phyloP scores from a whole-genome alignment of 2,329 filamentous ascomycete genomes.

The Cytospora mali region DNA sequence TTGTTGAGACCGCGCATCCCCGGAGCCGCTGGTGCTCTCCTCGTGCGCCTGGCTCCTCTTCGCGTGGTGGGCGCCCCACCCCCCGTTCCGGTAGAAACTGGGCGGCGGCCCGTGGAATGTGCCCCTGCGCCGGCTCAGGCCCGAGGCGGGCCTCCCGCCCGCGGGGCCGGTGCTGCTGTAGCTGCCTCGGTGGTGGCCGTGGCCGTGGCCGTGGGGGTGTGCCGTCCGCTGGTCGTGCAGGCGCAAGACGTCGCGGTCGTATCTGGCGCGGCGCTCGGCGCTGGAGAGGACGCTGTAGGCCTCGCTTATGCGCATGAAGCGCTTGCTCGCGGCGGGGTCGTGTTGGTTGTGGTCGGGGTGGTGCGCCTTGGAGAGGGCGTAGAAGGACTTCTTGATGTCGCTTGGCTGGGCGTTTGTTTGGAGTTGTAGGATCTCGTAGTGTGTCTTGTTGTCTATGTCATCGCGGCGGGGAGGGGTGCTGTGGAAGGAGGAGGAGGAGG shows the following conservation, averaged over 20 bases:
- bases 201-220: conserved; percentile 33
- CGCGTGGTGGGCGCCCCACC: conserved; percentile 68
- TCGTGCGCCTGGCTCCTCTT: conserved; percentile 61
- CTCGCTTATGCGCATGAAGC: conserved; percentile 82
- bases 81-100: conserved; percentile 81
- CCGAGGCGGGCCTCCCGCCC: conserved; percentile 77
- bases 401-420: conserved; percentile 62
- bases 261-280: conserved; percentile 72
- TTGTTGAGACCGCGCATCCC: conserved; percentile 27
- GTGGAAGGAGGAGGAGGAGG: conserved; percentile 33
- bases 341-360: conserved; percentile 88
- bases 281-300: conserved; percentile 79
- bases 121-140: conserved; percentile 74
- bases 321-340: conserved; percentile 70
- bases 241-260: conserved; percentile 72
- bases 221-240: conserved; percentile 39
- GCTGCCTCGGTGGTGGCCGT: conserved; percentile 34
- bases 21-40: conserved; percentile 37
- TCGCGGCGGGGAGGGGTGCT: conserved; percentile 34
- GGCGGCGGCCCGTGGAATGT: conserved; percentile 86
- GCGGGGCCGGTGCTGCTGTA: conserved; percentile 64
- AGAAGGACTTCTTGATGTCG: conserved; percentile 66
- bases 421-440: conserved; percentile 85
- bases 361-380: conserved; percentile 84
- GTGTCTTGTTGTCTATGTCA: conserved; percentile 53